Conservation (phyloP, 306 rosid species). For the Quercus glauca region DNA sequence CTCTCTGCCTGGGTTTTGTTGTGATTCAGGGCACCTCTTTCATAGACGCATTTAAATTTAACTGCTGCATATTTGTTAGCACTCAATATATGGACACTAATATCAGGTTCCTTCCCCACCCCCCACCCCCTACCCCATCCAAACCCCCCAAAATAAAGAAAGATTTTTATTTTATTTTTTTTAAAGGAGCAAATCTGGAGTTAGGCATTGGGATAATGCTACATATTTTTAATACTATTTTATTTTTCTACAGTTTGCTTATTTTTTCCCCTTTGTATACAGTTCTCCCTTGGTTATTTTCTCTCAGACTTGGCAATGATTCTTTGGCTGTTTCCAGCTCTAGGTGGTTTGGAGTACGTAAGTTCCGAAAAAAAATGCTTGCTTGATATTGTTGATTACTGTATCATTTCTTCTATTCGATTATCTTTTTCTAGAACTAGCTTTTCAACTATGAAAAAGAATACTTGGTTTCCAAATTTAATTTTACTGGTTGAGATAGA, state of each 20-base stretch:
- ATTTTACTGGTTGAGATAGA: neutral
- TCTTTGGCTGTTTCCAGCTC: slow-evolving; percentile 75
- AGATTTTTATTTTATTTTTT: too few species aligned
- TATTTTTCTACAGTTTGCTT: slow-evolving; percentile 10
- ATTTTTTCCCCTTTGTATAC: slow-evolving; percentile 24
- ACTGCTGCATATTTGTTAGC: too few species aligned
- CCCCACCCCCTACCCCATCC: too few species aligned
- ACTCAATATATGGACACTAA: too few species aligned
- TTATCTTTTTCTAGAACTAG: neutral
- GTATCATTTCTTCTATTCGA: neutral
- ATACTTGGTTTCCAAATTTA: neutral
- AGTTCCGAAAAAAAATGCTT: slow-evolving; percentile 35
- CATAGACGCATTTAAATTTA: too few species aligned
- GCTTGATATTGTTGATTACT: slow-evolving; percentile 1
- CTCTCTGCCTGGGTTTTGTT: too few species aligned
- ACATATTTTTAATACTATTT: neutral
- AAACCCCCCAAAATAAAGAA: too few species aligned
- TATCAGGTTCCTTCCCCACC: too few species aligned
- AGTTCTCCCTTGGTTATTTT: slow-evolving; percentile 89
- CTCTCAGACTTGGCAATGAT: slow-evolving; percentile 80
- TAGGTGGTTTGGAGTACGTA: slow-evolving; percentile 92
- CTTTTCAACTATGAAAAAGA: neutral
- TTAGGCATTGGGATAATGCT: neutral
- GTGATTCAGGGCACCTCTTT: too few species aligned
- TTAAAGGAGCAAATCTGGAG: too few species aligned